Percentiles rank a stretch among this genome's conserved stretches.
phyloP scores from a whole-genome alignment of 2,329 filamentous ascomycete species.

The Fusarium sp. region DNA sequence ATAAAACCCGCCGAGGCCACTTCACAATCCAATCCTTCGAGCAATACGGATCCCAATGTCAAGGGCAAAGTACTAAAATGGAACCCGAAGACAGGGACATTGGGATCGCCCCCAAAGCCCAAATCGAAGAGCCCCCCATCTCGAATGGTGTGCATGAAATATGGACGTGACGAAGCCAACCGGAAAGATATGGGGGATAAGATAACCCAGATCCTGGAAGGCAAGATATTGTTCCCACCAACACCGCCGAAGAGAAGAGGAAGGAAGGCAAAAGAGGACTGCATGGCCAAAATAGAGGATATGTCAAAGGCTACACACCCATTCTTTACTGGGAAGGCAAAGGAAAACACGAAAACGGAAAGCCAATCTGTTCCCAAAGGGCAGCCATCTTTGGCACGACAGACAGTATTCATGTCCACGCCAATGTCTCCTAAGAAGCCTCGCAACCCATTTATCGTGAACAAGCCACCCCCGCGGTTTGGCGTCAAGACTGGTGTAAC shows the following conservation, averaged over 20 bases:
- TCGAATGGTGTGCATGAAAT: slow-evolving; percentile 65
- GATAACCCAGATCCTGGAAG: slow-evolving; percentile 70
- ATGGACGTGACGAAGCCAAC: slow-evolving; percentile 60
- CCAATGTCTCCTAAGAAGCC: slow-evolving; percentile 61
- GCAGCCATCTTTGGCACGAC: slow-evolving; percentile 44
- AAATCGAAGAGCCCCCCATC: slow-evolving; percentile 53
- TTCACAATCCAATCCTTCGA: slow-evolving; percentile 4
- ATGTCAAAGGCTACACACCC: slow-evolving; percentile 51
- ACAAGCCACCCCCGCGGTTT: slow-evolving; percentile 52
- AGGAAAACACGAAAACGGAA: slow-evolving; percentile 33
- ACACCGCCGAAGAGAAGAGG: slow-evolving; percentile 41
- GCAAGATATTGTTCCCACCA: slow-evolving; percentile 41
- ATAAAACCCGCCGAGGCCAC: neutral
- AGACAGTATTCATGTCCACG: slow-evolving; percentile 61
- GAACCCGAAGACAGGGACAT: slow-evolving; percentile 69
- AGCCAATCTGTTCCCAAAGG: slow-evolving; percentile 33
- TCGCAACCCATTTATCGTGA: slow-evolving; percentile 44
- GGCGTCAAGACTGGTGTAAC: slow-evolving; percentile 56
- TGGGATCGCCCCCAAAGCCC: slow-evolving; percentile 67
- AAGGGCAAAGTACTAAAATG: slow-evolving; percentile 63
- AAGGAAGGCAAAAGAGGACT: slow-evolving; percentile 37
- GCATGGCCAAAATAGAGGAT: slow-evolving; percentile 32
- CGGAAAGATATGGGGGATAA: slow-evolving; percentile 62
- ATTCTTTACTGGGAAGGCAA: slow-evolving; percentile 53
- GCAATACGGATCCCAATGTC: slow-evolving; percentile 4